Evolutionary conservation across 2,329 filamentous ascomycete genomes (phyloP), one percentile per base, ranked within the genome.

Genomic region (Onygena corvina): DNA sequence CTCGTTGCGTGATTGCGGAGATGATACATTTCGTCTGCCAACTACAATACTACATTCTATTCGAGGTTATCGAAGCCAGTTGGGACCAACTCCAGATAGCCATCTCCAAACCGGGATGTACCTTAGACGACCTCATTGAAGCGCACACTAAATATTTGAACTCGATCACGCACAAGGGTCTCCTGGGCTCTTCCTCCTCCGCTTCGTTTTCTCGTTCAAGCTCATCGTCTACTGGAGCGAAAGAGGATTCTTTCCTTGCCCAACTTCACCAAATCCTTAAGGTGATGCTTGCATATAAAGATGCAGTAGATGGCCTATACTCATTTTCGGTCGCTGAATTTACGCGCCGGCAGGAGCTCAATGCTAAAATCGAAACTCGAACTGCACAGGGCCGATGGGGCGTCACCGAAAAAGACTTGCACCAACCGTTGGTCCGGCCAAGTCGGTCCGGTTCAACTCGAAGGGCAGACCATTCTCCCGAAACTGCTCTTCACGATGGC

Each of bases 11-110:
- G 14, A 80, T 96, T 31, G 89, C 90, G 9, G 93, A 98, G 67
- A 98, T 98, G 92, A 86, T 96, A 12, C 93, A 98, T 65, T 96
- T 98, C 61, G 83, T 96, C 60, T 87, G 87, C 55, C 92, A 98
- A 67, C 76, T 98, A 11, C 92, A 98, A 66, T 95, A 96, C 70
- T 98, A 98, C 65, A 95, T 98, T 57, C 75, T 98, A 7, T 98
- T 96, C 61, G 92, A 98, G 66, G 92, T 98, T 57, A 96, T 98
- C 58, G 92, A 98, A 66, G 84, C 86, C 30, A 92, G 86, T 45
- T 98, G 92, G 93, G 85, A 86, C 53, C 84, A 90, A 61, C 76
- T 98, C 2, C 86, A 95, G 65, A 77, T 79, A 23, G 83, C 84
- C 27, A 83, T 96, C 53, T 80, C 77, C 49, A 87, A 85, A 62